These are phyloP conservation scores for Daldinia childiae DNA, from an alignment of 495 filamentous ascomycete species.

Conservation along the genomic window DNA sequence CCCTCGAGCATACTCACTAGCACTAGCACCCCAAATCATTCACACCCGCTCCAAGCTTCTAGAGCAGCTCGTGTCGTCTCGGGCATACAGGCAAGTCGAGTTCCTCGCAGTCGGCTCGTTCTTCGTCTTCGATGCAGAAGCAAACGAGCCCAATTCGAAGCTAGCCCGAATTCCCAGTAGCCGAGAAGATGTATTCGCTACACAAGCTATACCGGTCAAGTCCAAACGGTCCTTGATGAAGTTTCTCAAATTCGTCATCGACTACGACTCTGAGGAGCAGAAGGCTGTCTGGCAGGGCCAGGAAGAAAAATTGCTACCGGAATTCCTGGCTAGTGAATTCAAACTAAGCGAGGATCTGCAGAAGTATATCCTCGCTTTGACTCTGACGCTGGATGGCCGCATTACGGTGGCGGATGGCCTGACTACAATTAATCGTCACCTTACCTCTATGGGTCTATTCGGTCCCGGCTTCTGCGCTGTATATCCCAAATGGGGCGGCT, in stretches of 20 bases:
- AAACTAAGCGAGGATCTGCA: conserved; percentile 75
- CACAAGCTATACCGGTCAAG: conserved; percentile 73
- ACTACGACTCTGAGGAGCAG: conserved; percentile 66
- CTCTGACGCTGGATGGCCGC: conserved; percentile 69
- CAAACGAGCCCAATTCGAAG: conserved; percentile 33
- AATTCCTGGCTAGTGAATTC: conserved; percentile 76
- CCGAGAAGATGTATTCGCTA: conserved; percentile 86
- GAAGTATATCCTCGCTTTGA: conserved; percentile 78
- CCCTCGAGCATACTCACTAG: conserved; percentile 82
- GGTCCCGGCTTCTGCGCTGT: conserved; percentile 87
- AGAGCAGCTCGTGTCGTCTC: conserved; percentile 81
- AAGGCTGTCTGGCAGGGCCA: conserved; percentile 59
- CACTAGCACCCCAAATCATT: conserved; percentile 85
- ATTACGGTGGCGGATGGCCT: conserved; percentile 67
- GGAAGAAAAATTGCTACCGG: conserved; percentile 62
- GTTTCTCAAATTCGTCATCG: conserved; percentile 80
- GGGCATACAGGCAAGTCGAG: conserved; percentile 86
- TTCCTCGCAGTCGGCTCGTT: conserved; percentile 95
- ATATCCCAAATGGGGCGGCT: conserved; percentile 90
- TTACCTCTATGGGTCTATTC: conserved; percentile 85
- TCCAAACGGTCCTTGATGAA: conserved; percentile 87
- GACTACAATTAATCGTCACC: conserved; percentile 80
- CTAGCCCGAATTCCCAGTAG: conserved; percentile 79
- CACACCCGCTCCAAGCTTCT: conserved; percentile 83
- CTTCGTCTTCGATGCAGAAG: conserved; percentile 71